Conservation (phyloP, 257 asterid species). For the Jasminum sambac region DNA sequence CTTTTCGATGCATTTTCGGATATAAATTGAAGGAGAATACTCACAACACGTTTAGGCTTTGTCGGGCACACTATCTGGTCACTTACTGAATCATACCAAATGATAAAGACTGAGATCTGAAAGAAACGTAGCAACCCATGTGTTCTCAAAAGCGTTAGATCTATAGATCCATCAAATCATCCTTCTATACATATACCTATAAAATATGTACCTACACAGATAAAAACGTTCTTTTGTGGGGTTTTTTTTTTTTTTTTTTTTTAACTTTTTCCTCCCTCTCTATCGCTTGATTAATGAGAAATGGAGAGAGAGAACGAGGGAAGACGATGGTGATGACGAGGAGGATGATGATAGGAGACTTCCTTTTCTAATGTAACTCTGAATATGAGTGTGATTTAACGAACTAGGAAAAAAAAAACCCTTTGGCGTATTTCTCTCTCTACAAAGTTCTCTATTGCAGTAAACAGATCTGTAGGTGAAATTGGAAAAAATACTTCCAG, state of each 20-base stretch:
- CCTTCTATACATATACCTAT: slow-evolving; percentile 2
- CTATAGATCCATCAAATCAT: slow-evolving; percentile 50
- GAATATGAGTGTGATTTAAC: slow-evolving; percentile 20
- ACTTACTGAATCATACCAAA: slow-evolving; percentile 25
- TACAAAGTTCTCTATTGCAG: not conserved
- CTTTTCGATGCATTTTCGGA: slow-evolving; percentile 1
- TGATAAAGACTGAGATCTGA: slow-evolving; percentile 42
- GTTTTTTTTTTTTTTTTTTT: not conserved
- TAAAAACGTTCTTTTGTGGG: slow-evolving; percentile 7
- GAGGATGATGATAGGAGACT: slow-evolving; percentile 11
- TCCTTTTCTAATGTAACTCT: not conserved
- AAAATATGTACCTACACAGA: slow-evolving; percentile 1
- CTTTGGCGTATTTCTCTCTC: not conserved
- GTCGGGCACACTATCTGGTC: slow-evolving; percentile 24
- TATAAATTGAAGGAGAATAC: slow-evolving; percentile 20
- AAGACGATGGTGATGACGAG: slow-evolving; percentile 20
- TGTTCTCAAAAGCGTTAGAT: slow-evolving; percentile 38
- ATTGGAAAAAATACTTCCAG: too few species aligned
- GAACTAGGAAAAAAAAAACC: slow-evolving; percentile 8
- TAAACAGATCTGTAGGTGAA: not conserved
- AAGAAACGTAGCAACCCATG: slow-evolving; percentile 32
- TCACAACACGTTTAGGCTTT: slow-evolving; percentile 38
- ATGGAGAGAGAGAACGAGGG: slow-evolving; percentile 11
- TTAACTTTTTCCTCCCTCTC: not conserved
- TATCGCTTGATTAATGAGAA: not conserved